Base-by-base conservation (phyloP, 2,329 filamentous ascomycete species). In the Cladophialophora exuberans region DNA sequence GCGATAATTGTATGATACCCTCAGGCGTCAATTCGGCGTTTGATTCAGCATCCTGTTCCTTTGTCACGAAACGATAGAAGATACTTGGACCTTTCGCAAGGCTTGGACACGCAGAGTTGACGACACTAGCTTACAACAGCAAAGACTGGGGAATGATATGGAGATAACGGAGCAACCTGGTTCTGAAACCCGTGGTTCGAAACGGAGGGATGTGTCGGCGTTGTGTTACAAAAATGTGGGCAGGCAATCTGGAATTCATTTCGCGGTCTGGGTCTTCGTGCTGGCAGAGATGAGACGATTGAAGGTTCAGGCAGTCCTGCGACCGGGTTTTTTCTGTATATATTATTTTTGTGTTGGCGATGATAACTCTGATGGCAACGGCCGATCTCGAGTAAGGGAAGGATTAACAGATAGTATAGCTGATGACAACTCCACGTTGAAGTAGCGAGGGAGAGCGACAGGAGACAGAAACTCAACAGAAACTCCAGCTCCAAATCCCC, bases 61-160 rank as follows among this genome's bases (percentile, higher is more conserved):
- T 46, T 53, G 23, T 57, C 52, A 57, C 38, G 43, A 55, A 43
- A 47, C 13, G 28, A 55, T 60, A 57, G 51, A 57, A 49, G 22
- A 47, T 23, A 22, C 28, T 49, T 60, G 52, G 54, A 55, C 58
- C 54, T 53, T 58, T 54, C 54, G 47, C 58, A 47, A 54, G 55
- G 52, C 44, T 56, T 53, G 49, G 52, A 50, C 42, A 61, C 28
- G 52, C 58, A 54, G 49, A 48, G 52, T 54, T 54, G 58, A 61
- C 38, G 31, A 58, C 17, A 52, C 51, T 44, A 49, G 44, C 45
- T 51, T 42, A 41, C 20, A 49, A 47, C 48, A 49, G 39, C 41
- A 41, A 28, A 41, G 31, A 33, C 38, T 42, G 47, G 45, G 45
- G 30, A 33, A 54, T 35, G 42, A 45, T 38, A 22, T 20, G 39